These are phyloP conservation scores for Penicillium samsonianum DNA, from an alignment of 495 filamentous ascomycete genomes.

Conservation along the genomic window DNA sequence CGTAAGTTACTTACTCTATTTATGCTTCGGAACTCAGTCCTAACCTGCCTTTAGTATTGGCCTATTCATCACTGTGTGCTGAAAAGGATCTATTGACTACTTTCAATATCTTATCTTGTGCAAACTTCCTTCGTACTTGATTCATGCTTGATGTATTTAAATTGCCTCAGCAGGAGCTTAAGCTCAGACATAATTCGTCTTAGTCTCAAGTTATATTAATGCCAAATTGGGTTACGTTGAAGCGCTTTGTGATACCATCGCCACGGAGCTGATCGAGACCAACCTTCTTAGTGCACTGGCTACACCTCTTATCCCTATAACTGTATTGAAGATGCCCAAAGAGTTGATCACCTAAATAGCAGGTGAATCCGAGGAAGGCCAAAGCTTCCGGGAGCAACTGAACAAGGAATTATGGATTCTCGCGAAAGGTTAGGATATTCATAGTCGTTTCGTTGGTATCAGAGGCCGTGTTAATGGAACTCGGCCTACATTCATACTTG, in stretches of 20 bases:
- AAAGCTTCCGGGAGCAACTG: conserved; percentile 49
- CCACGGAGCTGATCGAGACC: conserved; percentile 55
- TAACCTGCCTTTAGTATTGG: too few relatives aligned
- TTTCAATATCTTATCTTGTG: too few relatives aligned
- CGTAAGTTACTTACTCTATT: too few relatives aligned
- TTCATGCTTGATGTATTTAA: too few relatives aligned
- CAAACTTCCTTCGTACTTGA: too few relatives aligned
- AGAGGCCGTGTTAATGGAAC: conserved; percentile 21
- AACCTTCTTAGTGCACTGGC: conserved; percentile 44
- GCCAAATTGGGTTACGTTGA: conserved; percentile 55
- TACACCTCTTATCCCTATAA: conserved; percentile 31
- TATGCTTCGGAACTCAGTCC: too few relatives aligned
- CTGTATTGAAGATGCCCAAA: conserved; percentile 39
- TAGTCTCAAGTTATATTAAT: too few relatives aligned
- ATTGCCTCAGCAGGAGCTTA: too few relatives aligned
- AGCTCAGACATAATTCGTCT: too few relatives aligned
- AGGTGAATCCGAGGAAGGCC: conserved; percentile 56
- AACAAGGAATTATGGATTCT: conserved; percentile 53
- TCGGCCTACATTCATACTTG: too few relatives aligned
- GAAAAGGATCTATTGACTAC: too few relatives aligned
- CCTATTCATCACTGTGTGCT: too few relatives aligned
- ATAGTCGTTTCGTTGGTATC: conserved; percentile 20
- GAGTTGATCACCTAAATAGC: conserved; percentile 51
- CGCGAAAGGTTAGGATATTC: conserved; percentile 26
- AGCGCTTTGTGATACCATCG: conserved; percentile 60